Base-by-base conservation (phyloP, 495 filamentous ascomycete species). In the Aspergillus campestris region DNA sequence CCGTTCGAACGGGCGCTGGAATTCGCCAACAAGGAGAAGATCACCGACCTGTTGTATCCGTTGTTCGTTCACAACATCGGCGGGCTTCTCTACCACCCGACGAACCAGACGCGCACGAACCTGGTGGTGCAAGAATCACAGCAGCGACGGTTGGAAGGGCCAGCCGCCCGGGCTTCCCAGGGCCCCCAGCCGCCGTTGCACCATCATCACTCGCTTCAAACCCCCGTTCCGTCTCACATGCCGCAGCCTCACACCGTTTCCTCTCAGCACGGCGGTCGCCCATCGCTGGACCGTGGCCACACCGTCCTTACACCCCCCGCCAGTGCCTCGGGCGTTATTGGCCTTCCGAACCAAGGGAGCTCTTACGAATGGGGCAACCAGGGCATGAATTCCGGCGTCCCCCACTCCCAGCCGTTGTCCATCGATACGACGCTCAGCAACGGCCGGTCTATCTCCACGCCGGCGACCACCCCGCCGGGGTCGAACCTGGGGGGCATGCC, bases 21-120 rank as follows among this genome's bases (percentile, higher is more conserved):
- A 52, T 98, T 98, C 59, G 94, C 92, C 33, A 98, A 98, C 70
- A 96, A 95, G 74, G 92, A 98, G 66, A 96, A 97, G 69, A 98
- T 98, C 52, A 97, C 94, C 0, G 91, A 98, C 63, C 66, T 87
- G 9, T 63, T 98, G 45, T 98, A 98, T 67, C 92, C 92, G 24
- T 73, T 98, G 13, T 98, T 98, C 60, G 92, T 98, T 28, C 89
- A 96, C 62, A 95, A 97, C 66, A 97, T 98, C 56, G 87, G 92
- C 35, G 84, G 87, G 33, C 75, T 97, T 43, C 74, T 98, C 48
- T 97, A 96, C 62, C 92, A 96, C 58, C 91, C 91, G 0, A 84
- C 87, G 30, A 97, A 96, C 57, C 81, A 87, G 53, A 82, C 69
- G 34, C 71, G 89, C 38, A 88, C 86, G 14, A 87, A 82, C 66